Percentiles rank a stretch among this genome's conserved stretches.
phyloP scores from a whole-genome alignment of 495 filamentous ascomycete genomes.

The Tuber borchii region DNA sequence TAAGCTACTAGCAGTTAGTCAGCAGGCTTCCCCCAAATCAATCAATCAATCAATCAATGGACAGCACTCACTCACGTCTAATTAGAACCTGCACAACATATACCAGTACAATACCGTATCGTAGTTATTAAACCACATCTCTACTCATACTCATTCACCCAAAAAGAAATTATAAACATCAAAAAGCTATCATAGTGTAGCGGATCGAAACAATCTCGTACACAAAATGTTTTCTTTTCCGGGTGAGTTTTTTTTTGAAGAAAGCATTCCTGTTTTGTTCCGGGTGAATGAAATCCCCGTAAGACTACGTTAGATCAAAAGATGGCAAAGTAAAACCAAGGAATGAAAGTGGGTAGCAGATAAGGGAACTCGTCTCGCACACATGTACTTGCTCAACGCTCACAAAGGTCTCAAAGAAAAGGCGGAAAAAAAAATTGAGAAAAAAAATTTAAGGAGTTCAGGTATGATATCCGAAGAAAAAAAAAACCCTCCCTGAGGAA shows the following conservation, averaged over 20 bases:
- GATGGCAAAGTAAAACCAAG: not conserved
- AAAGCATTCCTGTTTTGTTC: not conserved
- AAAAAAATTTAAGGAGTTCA: not conserved
- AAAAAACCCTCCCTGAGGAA: not conserved
- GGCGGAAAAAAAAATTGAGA: not conserved
- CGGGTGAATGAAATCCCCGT: not conserved
- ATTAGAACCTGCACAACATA: not conserved
- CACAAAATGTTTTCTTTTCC: not conserved
- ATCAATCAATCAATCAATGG: not conserved
- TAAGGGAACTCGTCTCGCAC: not conserved
- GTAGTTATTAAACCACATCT: not conserved
- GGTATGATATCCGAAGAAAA: not conserved
- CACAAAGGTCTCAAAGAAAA: not conserved
- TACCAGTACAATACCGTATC: not conserved
- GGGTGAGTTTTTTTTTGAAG: not conserved
- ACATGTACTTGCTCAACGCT: not conserved
- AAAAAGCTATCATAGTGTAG: not conserved
- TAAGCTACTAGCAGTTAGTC: not conserved
- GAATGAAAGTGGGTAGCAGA: not conserved
- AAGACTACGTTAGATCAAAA: not conserved
- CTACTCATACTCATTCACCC: not conserved
- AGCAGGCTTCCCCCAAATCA: not conserved
- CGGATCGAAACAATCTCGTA: not conserved
- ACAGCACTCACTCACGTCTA: not conserved
- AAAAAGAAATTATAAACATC: constrained; percentile 5